Evolutionary conservation across 202 grass and related monocot species (phyloP).

Genomic region (Setaria italica): DNA sequence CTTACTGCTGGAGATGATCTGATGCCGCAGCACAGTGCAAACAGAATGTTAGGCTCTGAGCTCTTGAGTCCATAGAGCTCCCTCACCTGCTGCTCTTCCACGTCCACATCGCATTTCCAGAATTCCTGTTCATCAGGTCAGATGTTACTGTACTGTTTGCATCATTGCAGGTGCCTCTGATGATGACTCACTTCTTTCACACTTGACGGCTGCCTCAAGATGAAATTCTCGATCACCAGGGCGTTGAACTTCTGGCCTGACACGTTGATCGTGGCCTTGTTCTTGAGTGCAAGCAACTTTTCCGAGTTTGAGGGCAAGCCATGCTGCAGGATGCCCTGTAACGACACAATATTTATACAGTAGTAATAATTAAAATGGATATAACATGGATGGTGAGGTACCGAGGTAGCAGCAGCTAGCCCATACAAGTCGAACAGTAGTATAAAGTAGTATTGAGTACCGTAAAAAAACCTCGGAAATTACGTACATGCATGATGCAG

Average conservation of each 20-base stretch:
- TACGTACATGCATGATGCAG: conserved; percentile 92
- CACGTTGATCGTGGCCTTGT: conserved; percentile 73
- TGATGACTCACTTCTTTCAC: conserved; percentile 55
- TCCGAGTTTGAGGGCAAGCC: conserved; percentile 87
- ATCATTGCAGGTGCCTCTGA: too few species aligned
- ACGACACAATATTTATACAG: too few species aligned
- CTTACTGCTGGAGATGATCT: conserved; percentile 94
- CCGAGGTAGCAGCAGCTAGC: too few species aligned
- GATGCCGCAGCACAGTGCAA: conserved; percentile 83
- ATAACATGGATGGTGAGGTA: background rate
- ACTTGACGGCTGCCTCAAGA: conserved; percentile 73
- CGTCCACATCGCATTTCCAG: conserved; percentile 61
- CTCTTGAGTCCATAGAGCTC: conserved; percentile 55
- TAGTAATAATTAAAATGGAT: too few species aligned
- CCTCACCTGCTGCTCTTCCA: conserved; percentile 58
- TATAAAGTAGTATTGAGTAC: too few species aligned
- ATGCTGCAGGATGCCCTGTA: conserved; percentile 78
- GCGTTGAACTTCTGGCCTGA: conserved; percentile 80
- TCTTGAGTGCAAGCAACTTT: conserved; percentile 64
- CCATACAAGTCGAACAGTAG: too few species aligned
- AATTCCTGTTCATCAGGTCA: conserved; percentile 28
- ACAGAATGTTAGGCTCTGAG: conserved; percentile 76
- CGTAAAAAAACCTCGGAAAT: too few species aligned
- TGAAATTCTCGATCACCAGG: conserved; percentile 79
- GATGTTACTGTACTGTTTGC: too few species aligned